A percentile compares a stretch with the other conserved stretches of the same genome.
Conservation (phyloP, 2,329 filamentous ascomycete species). For the Botrytis paeoniae region DNA sequence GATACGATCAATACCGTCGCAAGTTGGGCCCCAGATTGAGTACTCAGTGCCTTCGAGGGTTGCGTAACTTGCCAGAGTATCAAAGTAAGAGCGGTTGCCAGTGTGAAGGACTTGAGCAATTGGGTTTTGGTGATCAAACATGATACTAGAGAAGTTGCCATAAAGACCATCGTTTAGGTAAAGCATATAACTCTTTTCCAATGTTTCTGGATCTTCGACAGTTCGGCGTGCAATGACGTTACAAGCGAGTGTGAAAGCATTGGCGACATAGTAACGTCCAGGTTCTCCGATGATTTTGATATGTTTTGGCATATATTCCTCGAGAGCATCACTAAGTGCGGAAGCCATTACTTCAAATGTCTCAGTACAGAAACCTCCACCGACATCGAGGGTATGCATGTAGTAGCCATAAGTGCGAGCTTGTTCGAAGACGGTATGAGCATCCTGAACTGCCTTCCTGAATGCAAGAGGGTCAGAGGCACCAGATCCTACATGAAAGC, state of each 20-base stretch:
- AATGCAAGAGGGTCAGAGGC: slow-evolving; percentile 92
- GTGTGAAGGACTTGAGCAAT: slow-evolving; percentile 74
- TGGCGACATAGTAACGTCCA: slow-evolving; percentile 91
- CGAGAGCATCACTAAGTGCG: slow-evolving; percentile 74
- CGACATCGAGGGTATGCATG: slow-evolving; percentile 87
- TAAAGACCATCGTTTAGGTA: slow-evolving; percentile 98
- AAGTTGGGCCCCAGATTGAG: slow-evolving; percentile 97
- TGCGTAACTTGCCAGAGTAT: slow-evolving; percentile 50
- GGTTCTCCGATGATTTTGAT: slow-evolving; percentile 93
- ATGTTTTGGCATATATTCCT: slow-evolving; percentile 76
- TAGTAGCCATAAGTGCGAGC: slow-evolving; percentile 72
- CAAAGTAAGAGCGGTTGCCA: slow-evolving; percentile 56
- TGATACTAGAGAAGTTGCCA: slow-evolving; percentile 98
- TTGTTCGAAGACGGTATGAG: slow-evolving; percentile 84
- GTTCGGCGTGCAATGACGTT: slow-evolving; percentile 95
- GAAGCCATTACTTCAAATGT: slow-evolving; percentile 88
- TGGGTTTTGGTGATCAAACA: slow-evolving; percentile 97
- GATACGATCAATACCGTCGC: slow-evolving; percentile 96
- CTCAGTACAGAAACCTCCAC: slow-evolving; percentile 87
- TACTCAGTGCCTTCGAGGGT: slow-evolving; percentile 66
- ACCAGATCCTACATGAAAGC: slow-evolving; percentile 96
- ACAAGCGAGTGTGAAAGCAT: slow-evolving; percentile 90
- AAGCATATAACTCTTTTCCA: slow-evolving; percentile 82
- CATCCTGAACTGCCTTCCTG: slow-evolving; percentile 85
- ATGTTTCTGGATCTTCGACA: slow-evolving; percentile 66